A percentile compares a stretch with the other conserved stretches of the same genome.
These are phyloP conservation scores for Cyberlindnera mrakii DNA, from an alignment of 805 yeast genomes.

Conservation along the genomic window DNA sequence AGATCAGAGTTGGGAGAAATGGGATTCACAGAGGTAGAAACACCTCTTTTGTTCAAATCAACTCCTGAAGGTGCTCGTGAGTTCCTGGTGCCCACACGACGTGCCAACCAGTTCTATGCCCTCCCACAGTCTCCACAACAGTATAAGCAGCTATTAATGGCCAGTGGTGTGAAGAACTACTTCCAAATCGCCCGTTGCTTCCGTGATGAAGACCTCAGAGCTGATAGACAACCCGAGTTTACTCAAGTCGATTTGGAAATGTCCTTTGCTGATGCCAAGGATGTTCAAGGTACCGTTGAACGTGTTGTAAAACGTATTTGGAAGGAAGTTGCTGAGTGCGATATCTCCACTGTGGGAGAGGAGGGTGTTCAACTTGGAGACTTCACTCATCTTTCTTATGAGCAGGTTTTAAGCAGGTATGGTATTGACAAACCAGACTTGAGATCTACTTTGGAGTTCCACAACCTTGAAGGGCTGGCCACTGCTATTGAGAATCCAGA, in stretches of 20 bases:
- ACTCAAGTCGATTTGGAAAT: slow-evolving; percentile 96
- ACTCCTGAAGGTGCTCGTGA: slow-evolving; percentile 99
- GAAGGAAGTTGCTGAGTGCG: slow-evolving; percentile 36
- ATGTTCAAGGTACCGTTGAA: slow-evolving; percentile 64
- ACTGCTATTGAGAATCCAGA: slow-evolving; percentile 30
- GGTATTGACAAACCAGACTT: slow-evolving; percentile 97
- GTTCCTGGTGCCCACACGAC: slow-evolving; percentile 87
- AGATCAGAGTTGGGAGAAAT: slow-evolving; percentile 36
- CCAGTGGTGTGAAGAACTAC: slow-evolving; percentile 82
- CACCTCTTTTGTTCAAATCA: slow-evolving; percentile 88
- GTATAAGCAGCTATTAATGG: slow-evolving; percentile 90
- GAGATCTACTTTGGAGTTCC: slow-evolving; percentile 45
- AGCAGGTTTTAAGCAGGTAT: slow-evolving; percentile 61
- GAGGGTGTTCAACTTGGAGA: slow-evolving; percentile 13
- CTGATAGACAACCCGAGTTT: slow-evolving; percentile 96
- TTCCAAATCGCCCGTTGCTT: slow-evolving; percentile 92
- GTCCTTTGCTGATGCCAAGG: slow-evolving; percentile 67
- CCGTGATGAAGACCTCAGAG: slow-evolving; percentile 90
- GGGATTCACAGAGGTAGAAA: slow-evolving; percentile 78
- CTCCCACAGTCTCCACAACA: slow-evolving; percentile 98
- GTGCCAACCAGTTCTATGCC: slow-evolving; percentile 62
- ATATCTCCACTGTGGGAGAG: slow-evolving; percentile 20
- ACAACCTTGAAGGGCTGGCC: slow-evolving; percentile 18
- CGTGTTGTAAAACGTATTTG: slow-evolving; percentile 50
- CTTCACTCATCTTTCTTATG: slow-evolving; percentile 50